Evolutionary conservation across 2,329 filamentous ascomycete species (phyloP), one percentile per base, ranked within the genome.

Genomic region (Neoarthrinium moseri): DNA sequence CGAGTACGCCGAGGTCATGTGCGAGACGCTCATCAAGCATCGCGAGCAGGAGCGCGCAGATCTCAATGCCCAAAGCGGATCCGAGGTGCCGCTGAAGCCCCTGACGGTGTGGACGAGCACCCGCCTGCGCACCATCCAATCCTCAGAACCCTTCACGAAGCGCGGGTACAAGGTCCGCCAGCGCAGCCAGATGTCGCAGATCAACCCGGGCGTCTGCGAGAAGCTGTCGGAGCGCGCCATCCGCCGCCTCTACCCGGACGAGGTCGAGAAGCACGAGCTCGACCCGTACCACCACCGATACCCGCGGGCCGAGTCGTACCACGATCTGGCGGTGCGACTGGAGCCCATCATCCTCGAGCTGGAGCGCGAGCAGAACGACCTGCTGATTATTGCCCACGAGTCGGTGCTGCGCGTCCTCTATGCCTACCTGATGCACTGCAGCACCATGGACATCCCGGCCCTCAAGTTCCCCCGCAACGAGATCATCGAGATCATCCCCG

Each of bases 201-300:
- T 99, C 60, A 96, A 99, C 61, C 94, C 94, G 1, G 94, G 94
- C 3, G 90, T 96, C 5, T 96, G 91, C 60, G 94, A 97, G 70
- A 94, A 90, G 67, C 86, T 97, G 73, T 88, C 89, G 6, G 92
- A 96, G 66, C 76, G 77, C 12, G 83, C 82, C 41, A 95, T 99
- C 54, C 83, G 89, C 44, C 73, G 83, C 57, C 75, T 91, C 46
- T 96, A 92, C 61, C 89, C 92, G 0, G 89, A 96, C 4, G 94
- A 99, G 66, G 88, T 96, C 6, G 79, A 84, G 54, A 96, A 96
- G 71, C 94, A 99, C 66, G 89, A 96, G 55, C 74, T 87, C 41
- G 94, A 99, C 65, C 94, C 94, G 1, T 99, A 99, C 60, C 94
- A 99, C 61, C 94, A 99, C 66, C 83, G 94, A 30, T 99, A 96